Evolutionary conservation across 2,329 filamentous ascomycete species (phyloP).

Genomic region (Polytolypa hystricis): DNA sequence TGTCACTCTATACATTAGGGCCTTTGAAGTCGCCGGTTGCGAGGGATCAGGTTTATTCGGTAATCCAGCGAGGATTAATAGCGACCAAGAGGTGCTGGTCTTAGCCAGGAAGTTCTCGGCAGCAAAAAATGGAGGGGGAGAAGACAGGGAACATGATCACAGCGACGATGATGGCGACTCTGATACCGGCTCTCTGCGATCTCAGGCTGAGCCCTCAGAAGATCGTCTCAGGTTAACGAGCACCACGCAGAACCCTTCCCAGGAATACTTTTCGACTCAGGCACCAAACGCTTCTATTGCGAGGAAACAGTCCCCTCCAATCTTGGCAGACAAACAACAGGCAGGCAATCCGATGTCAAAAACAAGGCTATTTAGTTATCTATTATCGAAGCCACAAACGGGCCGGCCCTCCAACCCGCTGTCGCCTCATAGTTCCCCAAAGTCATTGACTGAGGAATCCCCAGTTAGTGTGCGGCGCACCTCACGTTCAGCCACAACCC

Average conservation of each 20-base stretch:
- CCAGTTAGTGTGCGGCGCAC: no score
- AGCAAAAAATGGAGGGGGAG: background rate
- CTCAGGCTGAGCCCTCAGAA: background rate
- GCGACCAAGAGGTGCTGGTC: conserved; percentile 7
- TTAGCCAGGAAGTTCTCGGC: conserved; percentile 1
- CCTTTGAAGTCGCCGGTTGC: conserved; percentile 17
- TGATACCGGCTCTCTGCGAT: conserved; percentile 1
- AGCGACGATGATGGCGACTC: background rate
- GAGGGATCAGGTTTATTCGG: conserved; percentile 19
- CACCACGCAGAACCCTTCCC: background rate
- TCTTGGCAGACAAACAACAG: no score
- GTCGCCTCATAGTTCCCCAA: no score
- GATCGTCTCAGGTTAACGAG: background rate
- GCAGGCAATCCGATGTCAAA: no score
- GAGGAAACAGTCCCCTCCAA: no score
- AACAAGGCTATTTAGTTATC: no score
- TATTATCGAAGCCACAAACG: no score
- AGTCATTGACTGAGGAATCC: no score
- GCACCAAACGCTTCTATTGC: no score
- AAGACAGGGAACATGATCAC: background rate
- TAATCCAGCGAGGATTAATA: conserved; percentile 12
- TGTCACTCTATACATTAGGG: conserved; percentile 15
- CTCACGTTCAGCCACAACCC: no score
- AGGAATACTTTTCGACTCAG: conserved; percentile 1
- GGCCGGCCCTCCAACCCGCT: no score